These are phyloP conservation scores for Scedosporium dehoogii DNA, from an alignment of 2,329 filamentous ascomycete genomes.

Conservation along the genomic window DNA sequence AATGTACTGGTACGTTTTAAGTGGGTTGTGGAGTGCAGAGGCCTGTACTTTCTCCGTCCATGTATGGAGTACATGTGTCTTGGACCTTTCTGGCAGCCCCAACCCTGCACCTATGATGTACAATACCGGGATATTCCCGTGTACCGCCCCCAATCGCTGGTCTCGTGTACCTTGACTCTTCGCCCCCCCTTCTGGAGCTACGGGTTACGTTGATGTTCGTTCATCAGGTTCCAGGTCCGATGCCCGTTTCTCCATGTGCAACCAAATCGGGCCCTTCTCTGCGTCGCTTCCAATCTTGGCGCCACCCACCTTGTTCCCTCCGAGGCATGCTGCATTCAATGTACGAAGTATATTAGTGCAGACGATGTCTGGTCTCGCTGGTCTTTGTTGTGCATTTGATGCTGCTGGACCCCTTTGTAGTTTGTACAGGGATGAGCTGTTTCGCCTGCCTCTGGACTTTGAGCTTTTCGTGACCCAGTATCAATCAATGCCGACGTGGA, in stretches of 20 bases:
- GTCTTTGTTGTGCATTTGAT: not conserved
- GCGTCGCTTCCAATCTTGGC: not conserved
- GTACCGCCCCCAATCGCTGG: not conserved
- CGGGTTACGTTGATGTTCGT: slow-evolving; percentile 1
- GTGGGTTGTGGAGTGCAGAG: not conserved
- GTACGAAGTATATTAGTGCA: not conserved
- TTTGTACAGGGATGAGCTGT: not conserved
- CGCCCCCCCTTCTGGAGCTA: not conserved
- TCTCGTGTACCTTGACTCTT: not conserved
- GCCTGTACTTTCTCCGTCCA: not conserved
- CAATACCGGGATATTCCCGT: not conserved
- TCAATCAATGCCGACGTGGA: not conserved
- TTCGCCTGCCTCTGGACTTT: not conserved
- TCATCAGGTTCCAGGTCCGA: slow-evolving; percentile 5
- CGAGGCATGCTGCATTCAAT: not conserved
- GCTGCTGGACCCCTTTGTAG: not conserved
- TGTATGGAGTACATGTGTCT: not conserved
- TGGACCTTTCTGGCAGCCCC: not conserved
- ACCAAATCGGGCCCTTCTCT: not conserved
- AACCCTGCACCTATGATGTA: not conserved
- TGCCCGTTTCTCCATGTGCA: not conserved
- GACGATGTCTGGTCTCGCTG: not conserved
- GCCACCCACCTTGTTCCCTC: not conserved
- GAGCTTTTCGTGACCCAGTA: not conserved
- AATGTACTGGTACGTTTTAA: not conserved